These are phyloP conservation scores for Carex pumila DNA, from an alignment of 176 grass and related monocot genomes.

Conservation along the genomic window DNA sequence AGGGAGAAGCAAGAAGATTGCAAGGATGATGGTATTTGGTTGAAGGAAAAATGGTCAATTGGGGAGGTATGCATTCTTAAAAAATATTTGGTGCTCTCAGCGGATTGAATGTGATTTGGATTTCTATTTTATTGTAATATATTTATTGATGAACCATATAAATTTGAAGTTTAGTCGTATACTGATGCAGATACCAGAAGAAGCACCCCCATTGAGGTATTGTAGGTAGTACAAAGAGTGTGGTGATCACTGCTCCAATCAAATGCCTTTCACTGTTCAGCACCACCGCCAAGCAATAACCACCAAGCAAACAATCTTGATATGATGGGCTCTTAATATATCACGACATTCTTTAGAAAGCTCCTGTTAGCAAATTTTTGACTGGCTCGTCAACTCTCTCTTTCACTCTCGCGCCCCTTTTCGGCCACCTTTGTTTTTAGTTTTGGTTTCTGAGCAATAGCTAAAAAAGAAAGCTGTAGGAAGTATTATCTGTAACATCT, in stretches of 20 bases:
- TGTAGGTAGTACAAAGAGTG: not conserved
- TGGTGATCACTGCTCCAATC: not conserved
- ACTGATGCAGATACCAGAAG: conserved; percentile 15
- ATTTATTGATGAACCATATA: not conserved
- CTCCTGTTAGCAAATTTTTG: not conserved
- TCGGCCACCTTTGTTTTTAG: not conserved
- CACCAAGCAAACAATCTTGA: too few species aligned
- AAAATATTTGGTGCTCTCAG: not conserved
- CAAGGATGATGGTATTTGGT: conserved; percentile 68
- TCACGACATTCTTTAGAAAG: too few species aligned
- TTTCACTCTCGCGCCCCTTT: not conserved
- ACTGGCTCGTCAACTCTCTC: not conserved
- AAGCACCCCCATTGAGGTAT: not conserved
- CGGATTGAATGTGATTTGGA: not conserved
- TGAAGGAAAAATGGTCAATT: conserved; percentile 80
- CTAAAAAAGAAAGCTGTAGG: not conserved
- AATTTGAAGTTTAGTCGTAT: not conserved
- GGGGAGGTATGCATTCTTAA: conserved; percentile 48
- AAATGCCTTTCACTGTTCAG: not conserved
- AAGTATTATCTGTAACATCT: not conserved
- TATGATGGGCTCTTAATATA: too few species aligned
- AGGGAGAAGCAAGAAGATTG: conserved; percentile 43
- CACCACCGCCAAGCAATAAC: not conserved
- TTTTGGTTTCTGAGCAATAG: not conserved
- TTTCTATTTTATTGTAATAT: not conserved